These are phyloP conservation scores for Sclerotinia subarctica DNA, from an alignment of 2,329 filamentous ascomycete genomes.

Conservation along the genomic window DNA sequence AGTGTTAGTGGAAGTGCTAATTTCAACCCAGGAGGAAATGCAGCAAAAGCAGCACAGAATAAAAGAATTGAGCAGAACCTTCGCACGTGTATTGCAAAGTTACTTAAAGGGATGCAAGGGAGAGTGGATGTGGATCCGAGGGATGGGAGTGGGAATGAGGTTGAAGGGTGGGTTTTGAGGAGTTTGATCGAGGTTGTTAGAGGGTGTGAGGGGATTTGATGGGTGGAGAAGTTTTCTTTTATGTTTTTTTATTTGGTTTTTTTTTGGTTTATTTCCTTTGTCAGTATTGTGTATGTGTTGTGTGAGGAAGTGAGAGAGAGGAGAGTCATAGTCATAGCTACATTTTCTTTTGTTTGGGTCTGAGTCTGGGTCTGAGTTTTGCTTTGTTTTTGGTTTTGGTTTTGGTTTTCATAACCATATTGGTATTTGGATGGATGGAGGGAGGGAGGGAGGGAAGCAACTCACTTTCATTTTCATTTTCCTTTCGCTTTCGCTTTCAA, in stretches of 20 bases:
- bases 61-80: conserved; percentile 18
- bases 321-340: too few species aligned
- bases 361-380: too few species aligned
- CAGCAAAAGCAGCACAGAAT: not conserved
- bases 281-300: not conserved
- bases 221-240: too few species aligned
- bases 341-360: too few species aligned
- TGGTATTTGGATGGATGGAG: too few species aligned
- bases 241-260: not conserved
- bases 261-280: not conserved
- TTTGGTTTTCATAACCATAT: too few species aligned
- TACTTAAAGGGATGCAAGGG: conserved; percentile 21
- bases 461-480: not conserved
- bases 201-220: conserved; percentile 20
- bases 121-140: not conserved
- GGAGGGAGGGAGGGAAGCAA: not conserved
- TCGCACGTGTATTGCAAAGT: conserved; percentile 13
- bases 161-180: conserved; percentile 20
- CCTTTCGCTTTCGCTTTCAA: too few species aligned
- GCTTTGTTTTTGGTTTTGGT: too few species aligned
- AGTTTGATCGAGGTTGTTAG: conserved; percentile 25
- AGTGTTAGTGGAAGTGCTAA: too few species aligned
- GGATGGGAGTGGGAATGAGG: conserved; percentile 1
- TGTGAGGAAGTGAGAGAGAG: not conserved
- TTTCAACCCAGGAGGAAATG: not conserved